Percentiles rank a stretch among this genome's conserved stretches.
phyloP scores from a whole-genome alignment of 495 filamentous ascomycete genomes.

The Cetradonia linearis region DNA sequence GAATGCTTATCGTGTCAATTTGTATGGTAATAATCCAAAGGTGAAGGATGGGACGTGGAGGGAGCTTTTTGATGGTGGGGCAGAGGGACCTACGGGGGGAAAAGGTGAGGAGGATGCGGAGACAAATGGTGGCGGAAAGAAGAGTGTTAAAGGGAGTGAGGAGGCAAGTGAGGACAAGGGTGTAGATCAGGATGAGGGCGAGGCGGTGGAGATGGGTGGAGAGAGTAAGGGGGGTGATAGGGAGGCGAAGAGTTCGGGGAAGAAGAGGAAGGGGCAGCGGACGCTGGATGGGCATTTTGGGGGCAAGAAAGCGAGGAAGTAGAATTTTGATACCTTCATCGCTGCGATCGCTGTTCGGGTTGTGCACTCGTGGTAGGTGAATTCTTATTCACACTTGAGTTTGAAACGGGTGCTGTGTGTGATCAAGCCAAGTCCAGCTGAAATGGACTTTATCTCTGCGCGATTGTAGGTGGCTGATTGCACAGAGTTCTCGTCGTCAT shows the following conservation, averaged over 20 bases:
- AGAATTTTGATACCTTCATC: not conserved
- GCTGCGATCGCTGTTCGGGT: not conserved
- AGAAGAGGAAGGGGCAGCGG: slow-evolving; percentile 29
- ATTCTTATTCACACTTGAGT: too few relatives aligned
- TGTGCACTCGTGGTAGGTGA: not conserved
- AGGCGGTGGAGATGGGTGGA: slow-evolving; percentile 27
- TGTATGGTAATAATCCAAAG: slow-evolving; percentile 48
- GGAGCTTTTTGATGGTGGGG: slow-evolving; percentile 40
- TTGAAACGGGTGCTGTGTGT: too few relatives aligned
- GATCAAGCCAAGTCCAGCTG: too few relatives aligned
- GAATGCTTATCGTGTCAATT: slow-evolving; percentile 48
- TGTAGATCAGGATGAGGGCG: slow-evolving; percentile 27
- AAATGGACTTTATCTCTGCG: too few relatives aligned
- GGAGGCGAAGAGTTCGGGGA: slow-evolving; percentile 6
- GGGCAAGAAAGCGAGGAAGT: slow-evolving; percentile 30
- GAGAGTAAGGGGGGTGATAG: slow-evolving; percentile 19
- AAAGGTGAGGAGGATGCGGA: slow-evolving; percentile 27
- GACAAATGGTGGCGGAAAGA: slow-evolving; percentile 26
- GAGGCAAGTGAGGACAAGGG: slow-evolving; percentile 23
- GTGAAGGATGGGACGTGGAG: slow-evolving; percentile 56
- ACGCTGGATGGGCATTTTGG: slow-evolving; percentile 35
- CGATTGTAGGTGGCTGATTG: too few relatives aligned
- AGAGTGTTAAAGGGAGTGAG: slow-evolving; percentile 25
- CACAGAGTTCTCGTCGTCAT: too few relatives aligned
- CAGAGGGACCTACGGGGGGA: slow-evolving; percentile 41